Evolutionary conservation across 2,329 filamentous ascomycete genomes (phyloP).

Genomic region (Colletotrichum lupini): DNA sequence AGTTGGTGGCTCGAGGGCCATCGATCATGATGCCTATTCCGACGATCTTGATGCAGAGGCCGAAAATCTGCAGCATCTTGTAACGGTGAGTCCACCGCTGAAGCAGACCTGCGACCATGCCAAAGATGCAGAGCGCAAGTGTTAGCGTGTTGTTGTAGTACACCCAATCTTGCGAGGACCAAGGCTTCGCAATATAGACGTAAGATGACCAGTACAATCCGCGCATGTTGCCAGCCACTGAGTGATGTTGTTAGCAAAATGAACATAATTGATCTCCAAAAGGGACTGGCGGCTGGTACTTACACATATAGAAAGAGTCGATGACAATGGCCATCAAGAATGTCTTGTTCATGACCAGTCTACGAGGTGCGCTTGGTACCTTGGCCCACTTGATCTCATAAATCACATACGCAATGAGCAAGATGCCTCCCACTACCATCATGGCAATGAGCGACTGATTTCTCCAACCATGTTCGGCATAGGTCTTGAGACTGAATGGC

Average conservation of each 20-base stretch:
- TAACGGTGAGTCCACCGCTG: conserved; percentile 30
- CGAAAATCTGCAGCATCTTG: conserved; percentile 28
- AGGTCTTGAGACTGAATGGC: conserved; percentile 56
- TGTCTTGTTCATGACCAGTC: conserved; percentile 33
- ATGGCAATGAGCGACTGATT: conserved; percentile 57
- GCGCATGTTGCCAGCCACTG: conserved; percentile 30
- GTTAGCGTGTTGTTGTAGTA: conserved; percentile 33
- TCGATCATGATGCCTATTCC: conserved; percentile 41
- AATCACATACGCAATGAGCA: conserved; percentile 56
- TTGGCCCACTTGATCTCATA: conserved; percentile 55
- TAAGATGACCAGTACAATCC: conserved; percentile 32
- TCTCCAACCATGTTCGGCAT: conserved; percentile 51
- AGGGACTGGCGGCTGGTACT: background rate
- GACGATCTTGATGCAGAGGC: conserved; percentile 42
- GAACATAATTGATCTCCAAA: background rate
- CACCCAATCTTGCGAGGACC: conserved; percentile 32
- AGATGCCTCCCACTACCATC: conserved; percentile 53
- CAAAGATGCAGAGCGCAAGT: conserved; percentile 29
- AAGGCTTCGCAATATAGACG: conserved; percentile 31
- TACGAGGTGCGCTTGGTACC: conserved; percentile 28
- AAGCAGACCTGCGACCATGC: conserved; percentile 24
- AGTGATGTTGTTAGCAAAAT: background rate
- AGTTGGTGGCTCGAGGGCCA: conserved; percentile 22
- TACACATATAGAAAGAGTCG: conserved; percentile 29
- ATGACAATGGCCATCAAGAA: conserved; percentile 33